Evolutionary conservation across 768 basidiomycete species (phyloP).

Genomic region (Leccinum truebloodii): DNA sequence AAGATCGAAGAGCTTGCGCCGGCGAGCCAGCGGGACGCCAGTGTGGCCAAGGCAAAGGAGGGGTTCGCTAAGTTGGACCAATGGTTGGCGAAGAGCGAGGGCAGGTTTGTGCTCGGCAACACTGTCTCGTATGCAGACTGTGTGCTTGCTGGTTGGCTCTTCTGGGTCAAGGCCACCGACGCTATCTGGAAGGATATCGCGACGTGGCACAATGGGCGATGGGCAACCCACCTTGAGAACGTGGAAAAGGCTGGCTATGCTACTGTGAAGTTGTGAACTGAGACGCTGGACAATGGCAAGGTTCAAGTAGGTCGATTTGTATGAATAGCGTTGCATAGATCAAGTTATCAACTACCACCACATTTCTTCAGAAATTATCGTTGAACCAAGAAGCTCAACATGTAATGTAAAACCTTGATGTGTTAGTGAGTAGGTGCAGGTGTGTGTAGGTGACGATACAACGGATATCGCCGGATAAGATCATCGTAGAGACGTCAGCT

Average conservation of each 20-base stretch:
- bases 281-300: background rate
- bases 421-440: too few species aligned
- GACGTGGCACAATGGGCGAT: conserved; percentile 41
- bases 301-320: background rate
- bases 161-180: conserved; percentile 12
- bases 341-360: background rate
- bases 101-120: conserved; percentile 38
- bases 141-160: conserved; percentile 28
- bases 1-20: conserved; percentile 40
- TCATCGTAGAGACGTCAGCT: background rate
- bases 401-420: too few species aligned
- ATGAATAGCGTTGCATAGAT: background rate
- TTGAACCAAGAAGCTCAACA: too few species aligned
- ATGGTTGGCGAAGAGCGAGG: conserved; percentile 32
- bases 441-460: too few species aligned
- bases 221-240: conserved; percentile 35
- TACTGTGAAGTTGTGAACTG: conserved; percentile 7
- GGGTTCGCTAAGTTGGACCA: conserved; percentile 26
- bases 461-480: background rate
- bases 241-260: conserved; percentile 35
- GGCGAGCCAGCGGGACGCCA: conserved; percentile 27
- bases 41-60: conserved; percentile 30
- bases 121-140: conserved; percentile 38
- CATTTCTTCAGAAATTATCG: too few species aligned
- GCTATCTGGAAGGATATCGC: conserved; percentile 36